Evolutionary conservation across 2,329 filamentous ascomycete genomes (phyloP), one percentile per base, ranked within the genome.

Genomic region (Penicillium vulpinum): DNA sequence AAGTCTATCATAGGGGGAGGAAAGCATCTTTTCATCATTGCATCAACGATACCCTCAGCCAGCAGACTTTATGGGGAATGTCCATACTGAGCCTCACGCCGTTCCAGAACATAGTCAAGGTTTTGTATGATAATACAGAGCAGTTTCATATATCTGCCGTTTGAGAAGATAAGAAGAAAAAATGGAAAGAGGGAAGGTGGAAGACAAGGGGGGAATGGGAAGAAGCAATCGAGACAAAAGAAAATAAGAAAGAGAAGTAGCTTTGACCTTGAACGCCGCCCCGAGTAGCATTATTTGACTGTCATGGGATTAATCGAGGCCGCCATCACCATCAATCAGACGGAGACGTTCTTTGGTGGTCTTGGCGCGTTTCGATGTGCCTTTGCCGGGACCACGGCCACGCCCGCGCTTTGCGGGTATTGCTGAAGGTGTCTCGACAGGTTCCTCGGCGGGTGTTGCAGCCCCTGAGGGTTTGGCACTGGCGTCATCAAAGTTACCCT

Each of bases 401-500:
- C 69, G 78, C 77, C 72, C 86, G 82, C 79, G 89, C 85, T 76
- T 85, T 80, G 70, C 81, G 71, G 54, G 61, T 1, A 70, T 65
- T 9, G 64, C 70, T 21, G 69, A 64, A n/a, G 70, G 62, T 15
- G 75, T 70, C 64, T 74, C 70, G 33, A 83, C 72, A 21, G 73
- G 71, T 16, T 83, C 81, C 39, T 86, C 85, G 11, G 89, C 83
- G 0, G 92, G 92, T 1, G 94, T 97, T 4, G 90, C 91, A 0
- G 92, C 87, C 35, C 92, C 94, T 3, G 90, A 95, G 24, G 86
- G 85, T 70, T 96, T 94, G 65, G 88, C 89, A 67, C 84, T 88
- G 47, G 82, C 83, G 73, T 96, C 92, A 67, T 97, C 93, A 76
- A 99, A 99, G 73, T 96, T 87, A 58, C 94, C 94, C 82, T 99